Evolutionary conservation across 1,284 basidiomycete species (phyloP), one percentile per base, ranked within the genome.

Genomic region (Spongiforma sp.): DNA sequence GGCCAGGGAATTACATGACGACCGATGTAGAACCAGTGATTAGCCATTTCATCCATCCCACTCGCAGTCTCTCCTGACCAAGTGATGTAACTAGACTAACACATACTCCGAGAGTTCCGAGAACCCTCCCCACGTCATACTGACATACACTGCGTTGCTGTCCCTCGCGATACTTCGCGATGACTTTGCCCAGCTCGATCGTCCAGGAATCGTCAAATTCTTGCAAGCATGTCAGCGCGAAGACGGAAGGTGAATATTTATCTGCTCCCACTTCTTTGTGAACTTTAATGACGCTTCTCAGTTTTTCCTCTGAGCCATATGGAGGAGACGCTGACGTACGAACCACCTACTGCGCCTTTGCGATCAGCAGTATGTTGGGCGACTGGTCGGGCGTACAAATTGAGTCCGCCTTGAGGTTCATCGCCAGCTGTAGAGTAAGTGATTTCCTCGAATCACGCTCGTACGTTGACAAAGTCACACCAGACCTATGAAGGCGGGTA

Each of bases 401-500:
- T 2, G 78, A 83, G 9, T 78, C 75, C 17, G 90, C 93, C 0
- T 69, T 91, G 12, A 71, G 68, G 3, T 97, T 91, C 71, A 83
- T 97, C 46, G 76, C 80, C 19, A 77, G 81, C 17, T 96, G 95
- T 75, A 82, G 89, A 75, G 94, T 95, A 73, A 39, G 61, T 62
- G 30, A 55, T 50, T 21, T 37, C 26, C 32, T 26, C 52, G 52
- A 53, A 17, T 64, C 34, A 1, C 30, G 10, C 28, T 5, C 15
- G 5, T 30, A 37, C 21, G 24, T 48, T 67, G 33, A 71, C 34
- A 33, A 30, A 62, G 24, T 32, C 39, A 54, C 33, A 21, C 9
- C 74, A 98, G 94, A 91, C 90, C 14, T 95, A 95, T 74, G 96
- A 99, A 82, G 96, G 96, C 28, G 96, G 94, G 0, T 99, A 94